Conservation (phyloP, 805 yeast species). For the Candida nitratophila region DNA sequence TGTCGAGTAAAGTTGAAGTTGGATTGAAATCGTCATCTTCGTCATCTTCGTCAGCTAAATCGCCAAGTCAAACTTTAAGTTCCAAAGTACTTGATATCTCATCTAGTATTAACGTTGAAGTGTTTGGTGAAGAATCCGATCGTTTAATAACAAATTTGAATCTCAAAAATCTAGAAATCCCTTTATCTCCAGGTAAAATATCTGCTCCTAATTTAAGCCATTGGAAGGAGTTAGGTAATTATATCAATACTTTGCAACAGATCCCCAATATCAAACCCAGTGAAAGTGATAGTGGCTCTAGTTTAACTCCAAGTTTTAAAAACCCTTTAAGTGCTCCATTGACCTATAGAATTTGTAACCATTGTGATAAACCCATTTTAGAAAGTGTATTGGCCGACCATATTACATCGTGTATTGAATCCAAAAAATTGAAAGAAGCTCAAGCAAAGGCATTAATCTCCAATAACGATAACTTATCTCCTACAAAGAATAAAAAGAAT, state of each 20-base stretch:
- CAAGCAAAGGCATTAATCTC: conserved; percentile 3
- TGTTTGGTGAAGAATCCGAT: conserved; percentile 18
- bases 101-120: conserved; percentile 16
- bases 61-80: conserved; percentile 3
- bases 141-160: conserved; percentile 12
- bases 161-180: conserved; percentile 2
- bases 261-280: conserved; percentile 3
- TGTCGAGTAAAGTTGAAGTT: conserved; percentile 5
- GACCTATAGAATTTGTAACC: conserved; percentile 39
- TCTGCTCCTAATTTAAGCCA: conserved; percentile 16
- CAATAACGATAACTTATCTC: not conserved
- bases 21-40: not conserved
- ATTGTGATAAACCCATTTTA: conserved; percentile 39
- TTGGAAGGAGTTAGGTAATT: conserved; percentile 31
- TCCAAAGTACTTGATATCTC: conserved; percentile 8
- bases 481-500: not conserved
- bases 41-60: not conserved
- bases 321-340: conserved; percentile 33
- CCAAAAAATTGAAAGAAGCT: conserved; percentile 20
- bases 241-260: conserved; percentile 22
- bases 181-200: conserved; percentile 4
- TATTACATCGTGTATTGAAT: conserved; percentile 29
- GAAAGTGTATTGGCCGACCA: conserved; percentile 31
- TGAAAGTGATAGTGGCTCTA: not conserved
- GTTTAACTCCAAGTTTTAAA: conserved; percentile 3